Conservation (phyloP, 192 early-diverging fungal genomes). For the Coemansia sp. region DNA sequence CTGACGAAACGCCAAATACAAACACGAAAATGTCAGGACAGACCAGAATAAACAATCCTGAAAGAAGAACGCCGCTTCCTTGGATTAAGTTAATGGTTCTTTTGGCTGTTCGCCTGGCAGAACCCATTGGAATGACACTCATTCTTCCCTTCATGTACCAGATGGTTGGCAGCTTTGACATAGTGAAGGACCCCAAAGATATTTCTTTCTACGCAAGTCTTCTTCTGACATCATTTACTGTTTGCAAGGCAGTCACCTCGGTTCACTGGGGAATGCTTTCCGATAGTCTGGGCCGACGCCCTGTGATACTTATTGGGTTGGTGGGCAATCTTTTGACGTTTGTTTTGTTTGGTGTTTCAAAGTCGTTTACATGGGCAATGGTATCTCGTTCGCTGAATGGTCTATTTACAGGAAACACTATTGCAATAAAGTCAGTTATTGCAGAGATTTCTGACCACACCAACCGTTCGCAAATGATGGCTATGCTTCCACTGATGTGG, state of each 20-base stretch:
- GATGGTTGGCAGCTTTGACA: constrained; percentile 35
- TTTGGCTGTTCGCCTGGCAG: constrained; percentile 49
- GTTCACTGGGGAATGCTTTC: constrained; percentile 69
- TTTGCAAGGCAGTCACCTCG: constrained; percentile 47
- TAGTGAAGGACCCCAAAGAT: constrained; percentile 66
- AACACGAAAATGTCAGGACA: background rate
- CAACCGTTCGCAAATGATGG: constrained; percentile 74
- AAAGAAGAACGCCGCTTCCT: constrained; percentile 35
- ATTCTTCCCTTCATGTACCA: constrained; percentile 58
- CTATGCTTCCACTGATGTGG: constrained; percentile 69
- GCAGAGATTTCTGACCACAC: constrained; percentile 79
- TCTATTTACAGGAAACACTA: constrained; percentile 69
- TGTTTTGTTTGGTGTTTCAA: constrained; percentile 63
- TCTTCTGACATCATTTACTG: constrained; percentile 51
- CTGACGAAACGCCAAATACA: background rate
- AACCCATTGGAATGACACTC: constrained; percentile 71
- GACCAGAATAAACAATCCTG: background rate
- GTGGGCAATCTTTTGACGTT: constrained; percentile 68
- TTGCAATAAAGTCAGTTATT: constrained; percentile 75
- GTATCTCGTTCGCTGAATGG: constrained; percentile 63
- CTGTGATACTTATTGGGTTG: constrained; percentile 71
- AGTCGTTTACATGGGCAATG: constrained; percentile 54
- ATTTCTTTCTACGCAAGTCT: constrained; percentile 73
- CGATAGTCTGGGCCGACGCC: constrained; percentile 76
- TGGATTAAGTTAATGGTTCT: constrained; percentile 27